phyloP scores from a whole-genome alignment of 208 protist genomes.

The Sergeia podlipaevii region DNA sequence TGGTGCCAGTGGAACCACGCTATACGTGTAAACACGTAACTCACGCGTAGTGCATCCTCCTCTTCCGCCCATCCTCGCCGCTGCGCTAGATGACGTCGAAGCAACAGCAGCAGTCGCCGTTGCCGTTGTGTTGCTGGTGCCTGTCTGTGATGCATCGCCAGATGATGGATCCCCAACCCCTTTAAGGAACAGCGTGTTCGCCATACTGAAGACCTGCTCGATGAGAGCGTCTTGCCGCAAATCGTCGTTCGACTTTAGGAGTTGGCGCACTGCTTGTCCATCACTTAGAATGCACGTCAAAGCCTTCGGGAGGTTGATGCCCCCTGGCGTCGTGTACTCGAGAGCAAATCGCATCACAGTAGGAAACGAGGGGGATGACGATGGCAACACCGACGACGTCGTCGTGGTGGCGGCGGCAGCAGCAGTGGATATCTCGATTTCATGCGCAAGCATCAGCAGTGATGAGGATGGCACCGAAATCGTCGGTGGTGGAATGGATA shows the following conservation, averaged over 20 bases:
- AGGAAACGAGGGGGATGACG: conserved; percentile 5
- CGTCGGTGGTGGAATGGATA: conserved; percentile 42
- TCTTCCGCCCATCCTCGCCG: too few species aligned
- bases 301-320: conserved; percentile 95
- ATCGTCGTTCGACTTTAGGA: conserved; percentile 93
- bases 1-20: conserved; percentile 91
- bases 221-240: conserved; percentile 96
- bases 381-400: neutral
- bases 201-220: conserved; percentile 92
- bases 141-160: neutral
- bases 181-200: conserved; percentile 67
- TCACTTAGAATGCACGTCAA: conserved; percentile 82
- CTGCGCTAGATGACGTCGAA: too few species aligned
- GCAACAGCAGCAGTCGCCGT: neutral
- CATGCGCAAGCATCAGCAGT: neutral
- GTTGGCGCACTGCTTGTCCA: conserved; percentile 80
- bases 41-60: conserved; percentile 1
- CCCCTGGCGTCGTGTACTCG: conserved; percentile 80
- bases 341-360: conserved; percentile 48
- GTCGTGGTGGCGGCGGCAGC: conserved; percentile 6
- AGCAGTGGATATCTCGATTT: neutral
- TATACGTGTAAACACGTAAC: conserved; percentile 91
- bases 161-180: neutral
- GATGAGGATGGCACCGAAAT: conserved; percentile 7
- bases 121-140: neutral